These are phyloP conservation scores for Calophaca sinica DNA, from an alignment of 306 rosid species.

Conservation along the genomic window DNA sequence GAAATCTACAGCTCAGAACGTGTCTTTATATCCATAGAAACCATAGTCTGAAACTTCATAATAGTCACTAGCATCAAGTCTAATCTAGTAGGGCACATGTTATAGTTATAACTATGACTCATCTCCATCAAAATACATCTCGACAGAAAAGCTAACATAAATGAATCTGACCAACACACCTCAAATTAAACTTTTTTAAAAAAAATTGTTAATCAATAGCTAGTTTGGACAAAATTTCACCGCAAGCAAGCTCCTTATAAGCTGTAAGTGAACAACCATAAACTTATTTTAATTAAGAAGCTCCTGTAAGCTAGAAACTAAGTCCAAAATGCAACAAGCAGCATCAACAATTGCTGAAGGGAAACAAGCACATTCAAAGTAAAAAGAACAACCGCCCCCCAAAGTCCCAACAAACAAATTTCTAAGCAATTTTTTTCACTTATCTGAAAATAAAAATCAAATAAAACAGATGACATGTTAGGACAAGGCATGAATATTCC, in stretches of 20 bases:
- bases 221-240: background rate
- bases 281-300: constrained; percentile 14
- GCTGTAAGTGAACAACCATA: background rate
- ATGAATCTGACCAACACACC: constrained; percentile 28
- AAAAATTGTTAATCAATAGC: background rate
- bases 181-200: background rate
- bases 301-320: background rate
- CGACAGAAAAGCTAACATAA: constrained; percentile 4
- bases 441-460: constrained; percentile 1
- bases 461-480: constrained; percentile 21
- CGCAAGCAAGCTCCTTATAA: background rate
- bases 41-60: constrained; percentile 25
- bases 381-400: background rate
- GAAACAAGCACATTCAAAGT: constrained; percentile 26
- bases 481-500: background rate
- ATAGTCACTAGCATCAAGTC: constrained; percentile 27
- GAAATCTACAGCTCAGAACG: constrained; percentile 2
- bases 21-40: background rate
- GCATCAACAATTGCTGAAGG: constrained; percentile 23
- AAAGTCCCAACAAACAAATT: constrained; percentile 26
- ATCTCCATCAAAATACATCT: constrained; percentile 4
- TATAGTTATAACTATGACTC: constrained; percentile 18
- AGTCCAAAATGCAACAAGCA: constrained; percentile 13
- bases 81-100: background rate
- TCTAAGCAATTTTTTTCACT: constrained; percentile 8